Evolutionary conservation across 345 rosid species (phyloP).

Genomic region (Pistacia vera): DNA sequence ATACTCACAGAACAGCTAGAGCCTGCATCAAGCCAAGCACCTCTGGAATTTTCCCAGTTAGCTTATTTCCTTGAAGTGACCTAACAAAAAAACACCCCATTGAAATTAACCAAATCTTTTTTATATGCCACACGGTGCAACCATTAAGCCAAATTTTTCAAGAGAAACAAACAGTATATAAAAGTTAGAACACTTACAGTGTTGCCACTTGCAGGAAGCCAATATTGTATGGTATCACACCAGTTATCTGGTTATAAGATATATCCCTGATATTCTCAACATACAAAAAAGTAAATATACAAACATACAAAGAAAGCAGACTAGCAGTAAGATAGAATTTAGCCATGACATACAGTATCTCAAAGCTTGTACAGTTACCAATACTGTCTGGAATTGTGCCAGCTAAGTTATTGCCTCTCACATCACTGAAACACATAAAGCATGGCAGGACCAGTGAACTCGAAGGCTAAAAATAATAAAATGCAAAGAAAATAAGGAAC

Average conservation of each 20-base stretch:
- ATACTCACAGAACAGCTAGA: conserved; percentile 86
- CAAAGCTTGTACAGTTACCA: conserved; percentile 97
- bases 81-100: conserved; percentile 30
- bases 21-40: conserved; percentile 99
- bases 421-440: conserved; percentile 59
- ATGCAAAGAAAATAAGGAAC: not conserved
- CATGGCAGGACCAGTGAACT: too few species aligned
- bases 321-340: not conserved
- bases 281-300: not conserved
- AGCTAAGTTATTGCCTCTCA: conserved; percentile 82
- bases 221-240: conserved; percentile 91
- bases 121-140: not conserved
- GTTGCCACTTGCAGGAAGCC: conserved; percentile 99
- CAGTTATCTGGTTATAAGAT: conserved; percentile 80
- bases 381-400: conserved; percentile 85
- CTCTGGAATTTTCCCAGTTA: conserved; percentile 81
- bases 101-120: not conserved
- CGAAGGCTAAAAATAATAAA: not conserved
- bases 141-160: not conserved
- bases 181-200: conserved; percentile 49
- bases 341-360: conserved; percentile 66
- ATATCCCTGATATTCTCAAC: conserved; percentile 55
- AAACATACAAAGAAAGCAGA: not conserved
- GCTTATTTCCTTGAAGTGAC: conserved; percentile 87
- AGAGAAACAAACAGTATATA: not conserved